These are phyloP conservation scores for Neurospora intermedia DNA, from an alignment of 495 filamentous ascomycete genomes.

Conservation along the genomic window DNA sequence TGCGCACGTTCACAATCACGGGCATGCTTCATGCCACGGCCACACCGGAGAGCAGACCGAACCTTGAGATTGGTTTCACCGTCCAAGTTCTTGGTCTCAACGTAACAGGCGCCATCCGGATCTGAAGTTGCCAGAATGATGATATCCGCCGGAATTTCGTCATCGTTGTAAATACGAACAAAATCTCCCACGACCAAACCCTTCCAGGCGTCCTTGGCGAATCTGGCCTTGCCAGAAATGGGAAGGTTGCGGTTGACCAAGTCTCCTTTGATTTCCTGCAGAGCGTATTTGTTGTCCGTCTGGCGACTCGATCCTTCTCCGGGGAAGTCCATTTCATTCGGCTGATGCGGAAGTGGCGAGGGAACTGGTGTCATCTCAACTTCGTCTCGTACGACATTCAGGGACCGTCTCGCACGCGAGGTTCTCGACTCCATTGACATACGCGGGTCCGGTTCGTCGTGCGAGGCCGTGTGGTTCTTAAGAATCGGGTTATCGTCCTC, in stretches of 20 bases:
- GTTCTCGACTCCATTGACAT: constrained; percentile 53
- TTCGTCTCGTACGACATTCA: constrained; percentile 41
- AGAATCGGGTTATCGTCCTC: constrained; percentile 15
- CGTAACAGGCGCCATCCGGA: constrained; percentile 87
- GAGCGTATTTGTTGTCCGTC: constrained; percentile 27
- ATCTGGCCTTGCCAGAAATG: constrained; percentile 47
- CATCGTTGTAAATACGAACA: constrained; percentile 90
- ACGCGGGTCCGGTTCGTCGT: constrained; percentile 44
- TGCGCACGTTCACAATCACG: constrained; percentile 80
- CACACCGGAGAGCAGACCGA: constrained; percentile 78
- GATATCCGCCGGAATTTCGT: constrained; percentile 90
- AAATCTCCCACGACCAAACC: constrained; percentile 93
- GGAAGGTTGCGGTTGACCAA: constrained; percentile 36
- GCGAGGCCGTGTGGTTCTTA: constrained; percentile 20
- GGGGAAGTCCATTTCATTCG: constrained; percentile 14
- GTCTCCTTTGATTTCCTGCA: constrained; percentile 30
- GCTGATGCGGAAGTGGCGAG: constrained; percentile 53
- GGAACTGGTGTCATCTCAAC: constrained; percentile 96
- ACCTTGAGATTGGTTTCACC: constrained; percentile 98
- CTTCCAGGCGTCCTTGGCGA: constrained; percentile 93
- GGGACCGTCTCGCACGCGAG: constrained; percentile 49
- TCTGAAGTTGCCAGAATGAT: constrained; percentile 95
- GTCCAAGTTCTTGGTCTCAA: constrained; percentile 97
- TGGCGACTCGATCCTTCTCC: constrained; percentile 9
- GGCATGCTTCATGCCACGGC: constrained; percentile 75